Conservation (phyloP, 345 rosid species). For the Gossypium thurberi region DNA sequence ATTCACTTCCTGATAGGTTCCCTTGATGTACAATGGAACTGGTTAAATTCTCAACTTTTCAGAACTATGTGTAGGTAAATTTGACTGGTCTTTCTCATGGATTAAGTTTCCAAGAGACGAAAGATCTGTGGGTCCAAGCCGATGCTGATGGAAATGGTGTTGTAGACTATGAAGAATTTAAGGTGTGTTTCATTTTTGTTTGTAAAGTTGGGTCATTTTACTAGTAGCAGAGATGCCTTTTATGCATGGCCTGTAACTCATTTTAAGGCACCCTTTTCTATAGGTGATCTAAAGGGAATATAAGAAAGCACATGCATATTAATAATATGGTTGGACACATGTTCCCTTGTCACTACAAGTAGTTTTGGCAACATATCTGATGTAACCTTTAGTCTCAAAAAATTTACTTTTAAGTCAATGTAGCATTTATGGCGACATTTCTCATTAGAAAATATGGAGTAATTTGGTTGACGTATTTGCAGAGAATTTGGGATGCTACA, state of each 20-base stretch:
- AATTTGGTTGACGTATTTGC: conserved; percentile 2
- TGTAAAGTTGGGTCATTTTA: not conserved
- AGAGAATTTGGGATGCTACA: conserved; percentile 39
- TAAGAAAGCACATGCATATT: not conserved
- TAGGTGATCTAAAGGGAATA: not conserved
- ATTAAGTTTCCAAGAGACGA: conserved; percentile 50
- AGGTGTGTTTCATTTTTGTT: conserved; percentile 28
- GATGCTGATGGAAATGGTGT: conserved; percentile 54
- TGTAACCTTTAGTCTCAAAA: too few species aligned
- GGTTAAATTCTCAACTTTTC: conserved; percentile 8
- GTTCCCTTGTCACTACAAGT: not conserved
- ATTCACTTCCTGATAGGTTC: not conserved
- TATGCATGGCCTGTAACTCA: not conserved
- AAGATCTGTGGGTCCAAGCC: conserved; percentile 60
- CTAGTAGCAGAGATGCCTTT: not conserved
- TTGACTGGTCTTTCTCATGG: conserved; percentile 51
- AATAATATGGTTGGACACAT: not conserved
- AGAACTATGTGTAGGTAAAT: conserved; percentile 35
- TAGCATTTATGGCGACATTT: not conserved
- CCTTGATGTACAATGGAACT: not conserved
- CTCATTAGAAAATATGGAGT: not conserved
- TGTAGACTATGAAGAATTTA: conserved; percentile 52
- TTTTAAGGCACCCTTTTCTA: not conserved
- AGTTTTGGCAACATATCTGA: not conserved
- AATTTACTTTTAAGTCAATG: not conserved